Percentiles rank a stretch among this genome's conserved stretches.
Evolutionary conservation across 108 stramenopile genomes (phyloP).

Genomic region (Fragilariopsis cylindrus): DNA sequence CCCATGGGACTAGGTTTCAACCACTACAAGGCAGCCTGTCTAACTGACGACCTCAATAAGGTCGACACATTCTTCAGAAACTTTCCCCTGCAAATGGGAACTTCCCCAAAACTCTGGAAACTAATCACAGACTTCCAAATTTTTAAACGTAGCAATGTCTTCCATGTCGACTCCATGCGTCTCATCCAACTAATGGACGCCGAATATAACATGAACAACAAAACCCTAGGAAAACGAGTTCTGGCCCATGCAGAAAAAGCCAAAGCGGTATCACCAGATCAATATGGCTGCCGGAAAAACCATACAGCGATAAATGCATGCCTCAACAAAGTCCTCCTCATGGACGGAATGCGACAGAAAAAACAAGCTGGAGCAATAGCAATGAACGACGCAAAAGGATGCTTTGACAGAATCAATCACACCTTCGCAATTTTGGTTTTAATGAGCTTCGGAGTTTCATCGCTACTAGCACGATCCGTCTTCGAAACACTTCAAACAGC

Average conservation of each 20-base stretch:
- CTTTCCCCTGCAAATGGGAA: constrained; percentile 4
- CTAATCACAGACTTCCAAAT: constrained; percentile 19
- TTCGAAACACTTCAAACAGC: constrained; percentile 1
- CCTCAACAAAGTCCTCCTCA: too few species aligned
- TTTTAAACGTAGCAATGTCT: neutral
- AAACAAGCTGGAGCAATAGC: neutral
- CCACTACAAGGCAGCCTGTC: constrained; percentile 17
- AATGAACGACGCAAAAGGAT: constrained; percentile 7
- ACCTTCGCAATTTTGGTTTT: neutral
- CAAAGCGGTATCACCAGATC: neutral
- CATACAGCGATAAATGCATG: too few species aligned
- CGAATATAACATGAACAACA: constrained; percentile 17
- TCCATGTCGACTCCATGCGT: too few species aligned
- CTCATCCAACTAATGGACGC: constrained; percentile 16
- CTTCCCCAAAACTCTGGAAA: constrained; percentile 2
- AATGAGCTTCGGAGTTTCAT: neutral
- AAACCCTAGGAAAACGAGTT: constrained; percentile 7
- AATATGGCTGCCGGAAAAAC: too few species aligned
- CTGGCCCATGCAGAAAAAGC: neutral
- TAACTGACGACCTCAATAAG: neutral
- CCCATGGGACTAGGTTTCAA: neutral
- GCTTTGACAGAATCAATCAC: constrained; percentile 9
- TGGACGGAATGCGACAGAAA: too few species aligned
- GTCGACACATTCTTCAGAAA: neutral
- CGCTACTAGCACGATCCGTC: neutral